Conservation (phyloP, 768 basidiomycete genomes). For the Clitopilus hobsonii region DNA sequence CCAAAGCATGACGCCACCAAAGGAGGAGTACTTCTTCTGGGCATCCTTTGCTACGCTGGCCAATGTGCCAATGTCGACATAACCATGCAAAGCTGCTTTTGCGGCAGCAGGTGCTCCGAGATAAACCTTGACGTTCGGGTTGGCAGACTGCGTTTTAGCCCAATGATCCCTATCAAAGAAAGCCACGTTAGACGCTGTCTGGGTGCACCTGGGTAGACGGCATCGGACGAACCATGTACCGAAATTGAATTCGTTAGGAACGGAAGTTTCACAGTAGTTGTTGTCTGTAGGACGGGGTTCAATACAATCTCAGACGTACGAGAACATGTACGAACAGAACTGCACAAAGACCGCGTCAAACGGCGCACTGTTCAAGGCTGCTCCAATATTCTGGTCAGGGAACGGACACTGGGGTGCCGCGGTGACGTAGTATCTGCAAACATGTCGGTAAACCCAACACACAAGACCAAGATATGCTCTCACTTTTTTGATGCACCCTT, state of each 20-base stretch:
- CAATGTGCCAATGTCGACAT: constrained; percentile 40
- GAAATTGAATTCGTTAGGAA: constrained; percentile 48
- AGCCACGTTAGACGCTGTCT: not conserved
- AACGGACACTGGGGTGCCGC: constrained; percentile 64
- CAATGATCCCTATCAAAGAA: constrained; percentile 43
- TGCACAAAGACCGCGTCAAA: constrained; percentile 76
- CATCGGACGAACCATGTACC: constrained; percentile 29
- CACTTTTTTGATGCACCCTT: constrained; percentile 46
- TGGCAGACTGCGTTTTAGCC: constrained; percentile 56
- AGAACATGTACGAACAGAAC: constrained; percentile 39
- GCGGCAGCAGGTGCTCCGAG: constrained; percentile 53
- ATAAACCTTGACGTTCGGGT: constrained; percentile 54
- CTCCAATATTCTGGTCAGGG: constrained; percentile 61
- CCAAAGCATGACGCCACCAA: constrained; percentile 55
- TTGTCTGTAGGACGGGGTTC: constrained; percentile 30
- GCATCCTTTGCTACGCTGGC: constrained; percentile 36
- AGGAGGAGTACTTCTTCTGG: constrained; percentile 50
- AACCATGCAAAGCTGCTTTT: constrained; percentile 49
- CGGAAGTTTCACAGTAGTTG: constrained; percentile 50
- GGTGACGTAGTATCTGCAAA: constrained; percentile 56
- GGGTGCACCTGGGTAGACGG: no score
- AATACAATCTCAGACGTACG: not conserved
- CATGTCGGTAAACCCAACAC: not conserved
- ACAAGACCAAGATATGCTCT: constrained; percentile 5
- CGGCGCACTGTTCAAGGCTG: constrained; percentile 50